Evolutionary conservation across 352 stramenopile species (phyloP), one percentile per base, ranked within the genome.

Genomic region (Plasmopara viticola): DNA sequence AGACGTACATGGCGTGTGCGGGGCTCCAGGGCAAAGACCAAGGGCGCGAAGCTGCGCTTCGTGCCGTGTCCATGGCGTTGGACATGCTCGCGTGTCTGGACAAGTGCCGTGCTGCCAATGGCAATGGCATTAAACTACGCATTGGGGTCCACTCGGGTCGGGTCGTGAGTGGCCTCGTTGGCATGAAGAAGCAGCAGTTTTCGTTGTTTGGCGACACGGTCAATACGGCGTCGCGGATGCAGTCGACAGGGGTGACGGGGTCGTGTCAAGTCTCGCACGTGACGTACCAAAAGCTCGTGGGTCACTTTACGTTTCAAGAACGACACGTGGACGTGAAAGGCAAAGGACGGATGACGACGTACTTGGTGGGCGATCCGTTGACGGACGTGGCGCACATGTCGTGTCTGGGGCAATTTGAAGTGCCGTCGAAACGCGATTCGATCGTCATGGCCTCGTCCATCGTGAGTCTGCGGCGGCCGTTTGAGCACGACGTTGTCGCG

Each of bases 181-280:
- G 90, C 0, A 87, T 93, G 65, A 92, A 95, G 53, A 97, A 97
- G 62, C 87, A 93, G 40, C 82, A 94, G 28, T 98, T 96, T 59
- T 95, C 84, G 9, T 64, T 98, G 7, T 97, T 98, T 69, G 90
- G 93, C 6, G 93, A 98, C 52, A 94, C 92, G 0, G 87, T 96
- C 4, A 97, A 96, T 57, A 96, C 86, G 0, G 70, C 86, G 5
- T 87, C 78, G 5, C 74, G 88, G 2, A 96, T 95, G 90, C 86
- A 97, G 53, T 95, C 83, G 5, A 95, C 89, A 20, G 87, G 86
- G 0, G 54, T 90, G 13, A 84, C 78, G 4, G 84, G 79, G 0
- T 66, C 68, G 0, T 94, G 90, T 44, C 88, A 96, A 51, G 52
- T 94, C 38, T 92, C 80, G 0, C 72, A 90, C 18, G 73, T 87